Evolutionary conservation across 257 asterid genomes (phyloP).

Genomic region (Solanum paucissectum): DNA sequence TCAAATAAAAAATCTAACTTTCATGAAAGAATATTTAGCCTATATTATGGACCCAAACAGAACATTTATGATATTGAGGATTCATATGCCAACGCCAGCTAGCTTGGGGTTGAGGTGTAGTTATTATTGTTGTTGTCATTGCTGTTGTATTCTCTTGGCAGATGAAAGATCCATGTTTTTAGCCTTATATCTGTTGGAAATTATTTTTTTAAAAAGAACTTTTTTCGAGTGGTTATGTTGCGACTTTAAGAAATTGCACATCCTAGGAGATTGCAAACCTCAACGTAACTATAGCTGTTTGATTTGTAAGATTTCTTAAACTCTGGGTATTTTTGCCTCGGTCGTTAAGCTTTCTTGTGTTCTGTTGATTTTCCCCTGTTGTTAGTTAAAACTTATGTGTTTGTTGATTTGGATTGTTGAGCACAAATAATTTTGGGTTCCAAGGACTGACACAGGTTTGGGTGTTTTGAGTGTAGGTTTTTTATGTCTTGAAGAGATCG

Average conservation of each 20-base stretch:
- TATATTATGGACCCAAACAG: neutral
- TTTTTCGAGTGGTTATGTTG: neutral
- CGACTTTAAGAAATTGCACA: neutral
- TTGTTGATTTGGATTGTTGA: neutral
- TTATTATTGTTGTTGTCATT: neutral
- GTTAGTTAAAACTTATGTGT: neutral
- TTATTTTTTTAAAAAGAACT: neutral
- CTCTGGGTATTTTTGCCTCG: neutral
- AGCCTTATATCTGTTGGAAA: neutral
- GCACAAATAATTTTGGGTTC: neutral
- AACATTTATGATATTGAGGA: neutral
- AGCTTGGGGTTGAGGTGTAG: neutral
- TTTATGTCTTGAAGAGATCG: conserved; percentile 83
- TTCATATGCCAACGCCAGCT: neutral
- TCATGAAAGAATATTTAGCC: neutral
- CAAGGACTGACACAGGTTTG: neutral
- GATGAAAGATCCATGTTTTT: neutral
- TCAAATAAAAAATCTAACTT: neutral
- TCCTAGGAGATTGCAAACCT: neutral
- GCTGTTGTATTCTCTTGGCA: neutral
- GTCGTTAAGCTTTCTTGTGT: neutral
- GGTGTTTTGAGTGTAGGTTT: conserved; percentile 43
- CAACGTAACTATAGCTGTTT: neutral
- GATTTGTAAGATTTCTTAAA: neutral
- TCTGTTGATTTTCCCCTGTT: neutral